A percentile compares a stretch with the other conserved stretches of the same genome.
These are phyloP conservation scores for Fusarium siculi DNA, from an alignment of 2,329 filamentous ascomycete species.

Conservation along the genomic window DNA sequence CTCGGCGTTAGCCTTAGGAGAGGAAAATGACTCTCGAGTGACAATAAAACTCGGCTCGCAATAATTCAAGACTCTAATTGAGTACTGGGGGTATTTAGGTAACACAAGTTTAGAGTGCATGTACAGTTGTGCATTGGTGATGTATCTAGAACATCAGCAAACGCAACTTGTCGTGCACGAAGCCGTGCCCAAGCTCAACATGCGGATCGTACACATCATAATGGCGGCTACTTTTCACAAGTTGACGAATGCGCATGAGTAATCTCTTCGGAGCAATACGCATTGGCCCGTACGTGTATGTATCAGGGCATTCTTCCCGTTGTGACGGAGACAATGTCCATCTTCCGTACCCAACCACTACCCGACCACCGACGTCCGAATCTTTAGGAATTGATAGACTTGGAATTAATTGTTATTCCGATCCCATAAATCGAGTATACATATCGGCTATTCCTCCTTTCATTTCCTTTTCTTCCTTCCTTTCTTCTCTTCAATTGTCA, in stretches of 20 bases:
- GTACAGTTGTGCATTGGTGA: not conserved
- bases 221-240: not conserved
- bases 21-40: not conserved
- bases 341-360: too few relatives aligned
- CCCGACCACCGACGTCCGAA: not conserved
- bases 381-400: not conserved
- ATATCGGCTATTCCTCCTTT: not conserved
- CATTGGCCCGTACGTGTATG: not conserved
- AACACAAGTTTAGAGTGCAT: not conserved
- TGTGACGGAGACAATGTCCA: not conserved
- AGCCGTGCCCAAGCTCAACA: not conserved
- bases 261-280: not conserved
- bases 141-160: not conserved
- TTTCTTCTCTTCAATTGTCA: not conserved
- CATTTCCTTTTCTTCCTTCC: not conserved
- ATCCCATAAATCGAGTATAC: not conserved
- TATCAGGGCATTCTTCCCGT: not conserved
- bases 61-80: not conserved
- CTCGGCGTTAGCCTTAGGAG: too few relatives aligned
- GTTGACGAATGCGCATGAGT: rapidly evolving
- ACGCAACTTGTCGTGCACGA: not conserved
- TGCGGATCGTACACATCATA: not conserved
- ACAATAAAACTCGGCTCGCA: not conserved
- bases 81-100: not conserved
- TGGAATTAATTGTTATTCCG: not conserved